Base-by-base conservation (phyloP, 371 early-diverging fungal genomes). In the Phascolomyces articulosus region DNA sequence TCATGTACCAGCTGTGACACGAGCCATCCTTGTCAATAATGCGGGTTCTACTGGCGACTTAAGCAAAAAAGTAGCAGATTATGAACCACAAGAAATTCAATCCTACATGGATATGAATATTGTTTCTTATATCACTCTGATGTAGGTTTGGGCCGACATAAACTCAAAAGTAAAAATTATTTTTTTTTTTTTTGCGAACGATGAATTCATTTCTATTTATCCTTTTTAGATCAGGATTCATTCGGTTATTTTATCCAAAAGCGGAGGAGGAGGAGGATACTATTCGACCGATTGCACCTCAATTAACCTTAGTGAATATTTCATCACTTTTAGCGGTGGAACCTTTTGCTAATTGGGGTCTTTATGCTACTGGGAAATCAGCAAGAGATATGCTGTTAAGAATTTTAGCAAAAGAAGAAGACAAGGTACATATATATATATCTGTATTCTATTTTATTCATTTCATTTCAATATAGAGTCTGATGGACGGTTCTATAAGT, bases 311-410 rank as follows among this genome's bases (percentile, higher is more conserved):
- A 4, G 90, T 96, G 49, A 95, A 93, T 57, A 89, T 95, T 26
- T 93, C 95, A n/a, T 93, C 94, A 6, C 70, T 96, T 34, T 74
- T 94, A 10, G 97, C 95, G 3, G 78, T 95, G 10, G 70, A 89
- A 66, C 76, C 94, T 4, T 93, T 90, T 68, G 77, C 92, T 27
- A 80, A 91, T 72, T 94, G 93, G 95, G 87, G 90, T 4, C 74
- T 94, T 7, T 97, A 97, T 74, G 88, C 91, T n/a, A 77, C 91
- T 0, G 87, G 85, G n/a, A 95, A 96, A 77, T 91, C 95, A 2
- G 96, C 95, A 0, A 83, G 97, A n/a, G 93, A 97, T 67, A 87
- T 89, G 87, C 79, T 91, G 41, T 68, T 91, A 55, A 62, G 82
- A 18, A 89, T 90, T 1, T 74, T 91, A 6, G 92, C 94, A 9